Evolutionary conservation across 2,329 filamentous ascomycete species (phyloP), one percentile per base, ranked within the genome.

Genomic region (Triangularia setosa): DNA sequence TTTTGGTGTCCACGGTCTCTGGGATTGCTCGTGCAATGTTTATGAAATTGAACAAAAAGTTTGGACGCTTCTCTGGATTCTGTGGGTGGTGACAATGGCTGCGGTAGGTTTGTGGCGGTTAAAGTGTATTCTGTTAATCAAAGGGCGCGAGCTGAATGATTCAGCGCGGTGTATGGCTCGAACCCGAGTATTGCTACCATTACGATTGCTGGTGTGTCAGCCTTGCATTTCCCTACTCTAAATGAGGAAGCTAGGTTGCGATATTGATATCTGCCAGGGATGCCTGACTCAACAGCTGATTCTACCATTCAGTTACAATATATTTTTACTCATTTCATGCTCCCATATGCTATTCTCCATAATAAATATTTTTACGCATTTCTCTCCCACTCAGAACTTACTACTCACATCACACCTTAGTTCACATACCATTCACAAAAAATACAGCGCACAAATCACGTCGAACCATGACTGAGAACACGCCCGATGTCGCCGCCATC

Each of bases 241-340:
- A 66, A 66, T 64, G 53, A 3, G 62, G 65, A 60, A 66, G 65
- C 56, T 66, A 30, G 57, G 48, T 21, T 21, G 40, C n/a, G 40
- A 48, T 48, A 48, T 21, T n/a, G 40, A 48, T 48, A 48, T 48
- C 6, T 8, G 40, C 40, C 40, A 21, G 40, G 40, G 40, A 48
- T 48, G 40, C 18, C 18, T 48, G 40, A 48, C 40, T 40, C 40
- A 48, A 18, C 33, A 4, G 16, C 35, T 18, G 35, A 40, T 40
- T 8, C 35, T 61, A 63, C 7, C 1, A 27, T 35, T 18, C 27
- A 30, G n/a, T 14, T 40, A n/a, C 35, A 28, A 2, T 18, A 40
- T 35, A 40, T 18, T 18, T 40, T 18, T 14, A 40, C 33, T n/a
- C n/a, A n/a, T n/a, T n/a, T n/a, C n/a, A n/a, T n/a, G n/a, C n/a